A percentile compares a stretch with the other conserved stretches of the same genome.
phyloP scores from a whole-genome alignment of 768 basidiomycete genomes.

The Russula sp. region DNA sequence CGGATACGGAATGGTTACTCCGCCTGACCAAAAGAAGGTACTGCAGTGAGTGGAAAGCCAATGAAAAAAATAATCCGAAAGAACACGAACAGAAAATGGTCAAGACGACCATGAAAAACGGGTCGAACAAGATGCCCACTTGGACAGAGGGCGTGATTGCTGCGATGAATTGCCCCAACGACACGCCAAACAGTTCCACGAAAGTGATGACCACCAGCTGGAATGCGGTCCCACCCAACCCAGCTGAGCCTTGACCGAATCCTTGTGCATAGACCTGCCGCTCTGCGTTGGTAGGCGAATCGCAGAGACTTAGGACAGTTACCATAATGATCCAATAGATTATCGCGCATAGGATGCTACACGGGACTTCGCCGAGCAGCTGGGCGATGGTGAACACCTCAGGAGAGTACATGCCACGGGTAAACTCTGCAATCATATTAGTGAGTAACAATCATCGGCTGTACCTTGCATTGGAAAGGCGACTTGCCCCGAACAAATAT shows the following conservation, averaged over 20 bases:
- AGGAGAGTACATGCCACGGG: conserved; percentile 80
- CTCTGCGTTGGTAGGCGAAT: background rate
- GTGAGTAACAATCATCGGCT: background rate
- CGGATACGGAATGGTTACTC: conserved; percentile 70
- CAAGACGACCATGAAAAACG: conserved; percentile 61
- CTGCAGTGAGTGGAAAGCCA: background rate
- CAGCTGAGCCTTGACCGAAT: conserved; percentile 57
- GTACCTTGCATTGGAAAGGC: background rate
- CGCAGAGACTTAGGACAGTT: conserved; percentile 5
- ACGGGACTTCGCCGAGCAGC: conserved; percentile 75
- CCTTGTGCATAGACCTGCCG: conserved; percentile 53
- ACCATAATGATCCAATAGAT: conserved; percentile 77
- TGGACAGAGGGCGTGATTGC: conserved; percentile 72
- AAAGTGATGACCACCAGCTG: conserved; percentile 64
- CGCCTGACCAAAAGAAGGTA: conserved; percentile 28
- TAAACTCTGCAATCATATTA: conserved; percentile 46
- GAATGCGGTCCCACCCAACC: conserved; percentile 61
- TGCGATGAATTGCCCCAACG: conserved; percentile 67
- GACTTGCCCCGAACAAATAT: conserved; percentile 33
- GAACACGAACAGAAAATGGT: conserved; percentile 51
- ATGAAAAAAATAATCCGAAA: background rate
- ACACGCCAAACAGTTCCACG: conserved; percentile 67
- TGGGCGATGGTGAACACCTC: conserved; percentile 82
- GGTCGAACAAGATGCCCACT: conserved; percentile 72
- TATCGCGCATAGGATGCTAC: conserved; percentile 60